Conservation (phyloP, 306 rosid species). For the Dryas alaskensis region DNA sequence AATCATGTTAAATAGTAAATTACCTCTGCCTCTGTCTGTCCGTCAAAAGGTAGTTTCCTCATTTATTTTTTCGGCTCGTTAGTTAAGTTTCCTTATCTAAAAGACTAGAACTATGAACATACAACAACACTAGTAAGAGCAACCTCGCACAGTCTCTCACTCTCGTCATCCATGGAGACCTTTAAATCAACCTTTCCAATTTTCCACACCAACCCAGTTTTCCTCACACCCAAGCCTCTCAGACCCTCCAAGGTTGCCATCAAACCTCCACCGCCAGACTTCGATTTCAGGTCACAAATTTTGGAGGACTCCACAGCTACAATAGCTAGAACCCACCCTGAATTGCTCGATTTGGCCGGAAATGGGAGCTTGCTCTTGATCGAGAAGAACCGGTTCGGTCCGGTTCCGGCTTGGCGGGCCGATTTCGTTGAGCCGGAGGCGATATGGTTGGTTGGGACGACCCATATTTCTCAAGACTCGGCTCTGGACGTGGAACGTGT, state of each 20-base stretch:
- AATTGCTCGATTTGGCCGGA: conserved; percentile 70
- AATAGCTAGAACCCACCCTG: conserved; percentile 64
- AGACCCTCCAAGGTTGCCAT: conserved; percentile 51
- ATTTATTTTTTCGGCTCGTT: too few relatives aligned
- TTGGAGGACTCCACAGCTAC: conserved; percentile 46
- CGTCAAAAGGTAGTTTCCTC: not conserved
- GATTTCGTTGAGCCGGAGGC: conserved; percentile 72
- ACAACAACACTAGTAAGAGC: not conserved
- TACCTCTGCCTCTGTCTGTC: not conserved
- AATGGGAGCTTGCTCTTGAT: conserved; percentile 72
- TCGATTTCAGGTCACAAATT: conserved; percentile 64
- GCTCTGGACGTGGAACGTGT: conserved; percentile 72
- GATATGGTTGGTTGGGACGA: conserved; percentile 71
- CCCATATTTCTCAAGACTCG: conserved; percentile 58
- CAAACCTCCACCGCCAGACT: conserved; percentile 66
- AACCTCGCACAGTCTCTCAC: not conserved
- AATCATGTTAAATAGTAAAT: too few relatives aligned
- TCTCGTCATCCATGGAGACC: conserved; percentile 47
- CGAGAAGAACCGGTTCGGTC: conserved; percentile 67
- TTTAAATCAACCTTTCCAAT: conserved; percentile 53
- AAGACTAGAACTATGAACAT: not conserved
- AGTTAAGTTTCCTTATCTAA: conserved; percentile 6
- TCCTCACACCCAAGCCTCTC: conserved; percentile 18
- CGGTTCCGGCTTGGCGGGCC: conserved; percentile 73
- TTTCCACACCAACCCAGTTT: conserved; percentile 45